Conservation (phyloP, 345 rosid species). For the Lepidium didymum region DNA sequence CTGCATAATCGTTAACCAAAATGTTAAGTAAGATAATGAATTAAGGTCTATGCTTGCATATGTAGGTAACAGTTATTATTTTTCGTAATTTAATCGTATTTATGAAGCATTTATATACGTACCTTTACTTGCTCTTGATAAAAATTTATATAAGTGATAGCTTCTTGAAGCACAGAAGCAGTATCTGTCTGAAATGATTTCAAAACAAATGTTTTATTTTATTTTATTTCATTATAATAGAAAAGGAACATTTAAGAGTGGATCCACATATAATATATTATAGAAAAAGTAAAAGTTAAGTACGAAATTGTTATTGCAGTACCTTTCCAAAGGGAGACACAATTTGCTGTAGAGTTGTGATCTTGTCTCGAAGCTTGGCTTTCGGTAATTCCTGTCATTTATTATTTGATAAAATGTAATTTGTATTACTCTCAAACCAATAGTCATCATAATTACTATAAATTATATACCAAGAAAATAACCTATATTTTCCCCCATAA, state of each 20-base stretch:
- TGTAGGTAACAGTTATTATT: not conserved
- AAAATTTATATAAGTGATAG: conserved; percentile 66
- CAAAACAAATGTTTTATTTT: not conserved
- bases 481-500: not conserved
- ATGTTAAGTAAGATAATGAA: too few species aligned
- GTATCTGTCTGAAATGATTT: conserved; percentile 67
- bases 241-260: not conserved
- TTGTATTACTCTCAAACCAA: not conserved
- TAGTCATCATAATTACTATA: not conserved
- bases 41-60: too few species aligned
- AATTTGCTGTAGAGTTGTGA: conserved; percentile 90
- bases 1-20: too few species aligned
- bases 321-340: conserved; percentile 99
- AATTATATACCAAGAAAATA: not conserved
- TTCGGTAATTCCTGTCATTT: conserved; percentile 55
- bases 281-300: not conserved
- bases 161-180: conserved; percentile 80
- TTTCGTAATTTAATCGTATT: not conserved
- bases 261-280: not conserved
- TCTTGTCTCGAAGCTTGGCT: conserved; percentile 77
- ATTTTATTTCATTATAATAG: not conserved
- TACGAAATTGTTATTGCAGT: not conserved
- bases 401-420: too few species aligned
- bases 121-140: conserved; percentile 89
- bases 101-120: not conserved